Evolutionary conservation across 2,329 filamentous ascomycete species (phyloP).

Genomic region (Sclerotinia spermophila): DNA sequence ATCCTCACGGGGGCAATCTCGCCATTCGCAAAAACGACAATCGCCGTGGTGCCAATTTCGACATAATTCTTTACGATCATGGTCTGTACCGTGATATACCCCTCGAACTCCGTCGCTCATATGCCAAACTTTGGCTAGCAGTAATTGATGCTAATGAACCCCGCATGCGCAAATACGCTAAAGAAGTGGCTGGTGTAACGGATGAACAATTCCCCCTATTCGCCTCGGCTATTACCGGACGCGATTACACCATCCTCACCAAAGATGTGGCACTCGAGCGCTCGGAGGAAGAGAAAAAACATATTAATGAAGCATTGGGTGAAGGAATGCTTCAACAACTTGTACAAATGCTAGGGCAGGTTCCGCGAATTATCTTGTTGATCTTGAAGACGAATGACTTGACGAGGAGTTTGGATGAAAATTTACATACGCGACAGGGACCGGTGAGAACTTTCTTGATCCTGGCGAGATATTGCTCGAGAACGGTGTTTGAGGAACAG

Average conservation of each 20-base stretch:
- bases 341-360: constrained; percentile 80
- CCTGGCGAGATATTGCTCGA: constrained; percentile 63
- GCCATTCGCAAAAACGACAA: constrained; percentile 77
- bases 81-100: constrained; percentile 94
- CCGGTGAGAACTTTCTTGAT: constrained; percentile 65
- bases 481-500: constrained; percentile 63
- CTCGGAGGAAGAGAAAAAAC: constrained; percentile 74
- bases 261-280: constrained; percentile 53
- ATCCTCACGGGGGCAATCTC: constrained; percentile 94
- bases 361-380: constrained; percentile 86
- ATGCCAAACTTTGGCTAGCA: constrained; percentile 96
- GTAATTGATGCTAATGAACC: constrained; percentile 86
- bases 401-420: constrained; percentile 90
- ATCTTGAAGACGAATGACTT: constrained; percentile 98
- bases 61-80: constrained; percentile 94
- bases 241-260: constrained; percentile 77
- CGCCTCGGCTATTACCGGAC: constrained; percentile 90
- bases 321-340: constrained; percentile 87
- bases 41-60: constrained; percentile 70
- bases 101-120: constrained; percentile 70
- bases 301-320: constrained; percentile 78
- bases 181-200: constrained; percentile 82
- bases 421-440: constrained; percentile 68
- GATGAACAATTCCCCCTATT: constrained; percentile 94
- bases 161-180: constrained; percentile 82